Percentiles rank a stretch among this genome's conserved stretches.
These are phyloP conservation scores for Candida tibetensis DNA, from an alignment of 805 yeast species.

Conservation along the genomic window DNA sequence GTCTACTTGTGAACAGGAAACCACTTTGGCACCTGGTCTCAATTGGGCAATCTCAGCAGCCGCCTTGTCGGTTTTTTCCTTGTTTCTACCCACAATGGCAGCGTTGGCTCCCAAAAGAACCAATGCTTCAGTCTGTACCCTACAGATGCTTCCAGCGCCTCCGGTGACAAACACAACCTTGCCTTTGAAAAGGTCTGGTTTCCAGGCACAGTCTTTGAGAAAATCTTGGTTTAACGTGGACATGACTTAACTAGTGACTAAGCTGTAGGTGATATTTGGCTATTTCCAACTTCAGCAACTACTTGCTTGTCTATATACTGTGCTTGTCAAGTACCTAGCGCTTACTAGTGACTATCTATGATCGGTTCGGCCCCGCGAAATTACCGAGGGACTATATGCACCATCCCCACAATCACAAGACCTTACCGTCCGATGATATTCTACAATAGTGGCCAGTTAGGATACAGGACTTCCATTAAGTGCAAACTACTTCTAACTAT, in stretches of 20 bases:
- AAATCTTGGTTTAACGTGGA: conserved; percentile 16
- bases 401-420: no score
- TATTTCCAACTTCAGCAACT: no score
- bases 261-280: no score
- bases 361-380: no score
- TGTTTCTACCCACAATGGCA: conserved; percentile 27
- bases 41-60: conserved; percentile 21
- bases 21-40: conserved; percentile 24
- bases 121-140: conserved; percentile 29
- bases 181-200: conserved; percentile 25
- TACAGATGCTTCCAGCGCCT: conserved; percentile 30
- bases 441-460: no score
- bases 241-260: background rate
- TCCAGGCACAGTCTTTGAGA: conserved; percentile 21
- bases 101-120: conserved; percentile 29
- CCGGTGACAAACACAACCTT: conserved; percentile 32
- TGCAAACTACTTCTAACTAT: no score
- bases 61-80: conserved; percentile 22
- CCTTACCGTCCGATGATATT: no score
- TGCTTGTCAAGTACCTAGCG: no score
- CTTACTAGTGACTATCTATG: no score
- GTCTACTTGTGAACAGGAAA: conserved; percentile 21
- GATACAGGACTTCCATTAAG: no score
- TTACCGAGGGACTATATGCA: no score
- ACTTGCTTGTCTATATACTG: no score